These are phyloP conservation scores for Lentinula aciculospora DNA, from an alignment of 768 basidiomycete genomes.

Conservation along the genomic window DNA sequence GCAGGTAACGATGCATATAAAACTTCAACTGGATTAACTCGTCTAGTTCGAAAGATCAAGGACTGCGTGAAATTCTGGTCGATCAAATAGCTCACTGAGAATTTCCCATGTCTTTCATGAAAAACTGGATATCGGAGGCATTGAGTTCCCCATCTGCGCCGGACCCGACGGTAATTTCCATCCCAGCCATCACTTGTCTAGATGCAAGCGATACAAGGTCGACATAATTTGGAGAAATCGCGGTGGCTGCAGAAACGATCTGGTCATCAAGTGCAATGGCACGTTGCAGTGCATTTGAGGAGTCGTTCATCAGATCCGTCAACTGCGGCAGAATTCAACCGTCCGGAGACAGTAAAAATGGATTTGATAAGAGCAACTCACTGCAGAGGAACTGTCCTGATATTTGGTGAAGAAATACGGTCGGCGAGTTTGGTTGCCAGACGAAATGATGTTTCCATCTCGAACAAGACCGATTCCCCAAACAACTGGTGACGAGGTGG, in stretches of 20 bases:
- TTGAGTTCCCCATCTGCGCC: constrained; percentile 5
- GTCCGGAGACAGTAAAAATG: background rate
- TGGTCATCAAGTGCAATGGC: constrained; percentile 9
- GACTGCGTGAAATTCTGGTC: background rate
- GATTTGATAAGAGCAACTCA: background rate
- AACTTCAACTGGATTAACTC: constrained; percentile 12
- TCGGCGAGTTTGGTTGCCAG: constrained; percentile 6
- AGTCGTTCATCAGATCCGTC: constrained; percentile 4
- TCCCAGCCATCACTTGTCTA: constrained; percentile 10
- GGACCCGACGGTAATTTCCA: constrained; percentile 12
- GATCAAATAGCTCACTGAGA: constrained; percentile 6
- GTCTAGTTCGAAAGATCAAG: background rate
- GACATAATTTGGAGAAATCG: constrained; percentile 10
- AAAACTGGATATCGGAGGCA: constrained; percentile 11
- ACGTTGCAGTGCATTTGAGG: constrained; percentile 5
- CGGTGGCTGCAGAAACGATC: constrained; percentile 9
- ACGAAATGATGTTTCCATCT: constrained; percentile 6
- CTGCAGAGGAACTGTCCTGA: background rate
- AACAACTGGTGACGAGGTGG: constrained; percentile 9
- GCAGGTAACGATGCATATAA: constrained; percentile 13
- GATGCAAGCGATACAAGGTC: constrained; percentile 12
- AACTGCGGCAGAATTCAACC: background rate
- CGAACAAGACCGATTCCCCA: constrained; percentile 13
- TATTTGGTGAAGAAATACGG: constrained; percentile 13
- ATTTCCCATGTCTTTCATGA: constrained; percentile 13